Base-by-base conservation (phyloP, 2,329 filamentous ascomycete species). In the Pseudogymnoascus sp. region DNA sequence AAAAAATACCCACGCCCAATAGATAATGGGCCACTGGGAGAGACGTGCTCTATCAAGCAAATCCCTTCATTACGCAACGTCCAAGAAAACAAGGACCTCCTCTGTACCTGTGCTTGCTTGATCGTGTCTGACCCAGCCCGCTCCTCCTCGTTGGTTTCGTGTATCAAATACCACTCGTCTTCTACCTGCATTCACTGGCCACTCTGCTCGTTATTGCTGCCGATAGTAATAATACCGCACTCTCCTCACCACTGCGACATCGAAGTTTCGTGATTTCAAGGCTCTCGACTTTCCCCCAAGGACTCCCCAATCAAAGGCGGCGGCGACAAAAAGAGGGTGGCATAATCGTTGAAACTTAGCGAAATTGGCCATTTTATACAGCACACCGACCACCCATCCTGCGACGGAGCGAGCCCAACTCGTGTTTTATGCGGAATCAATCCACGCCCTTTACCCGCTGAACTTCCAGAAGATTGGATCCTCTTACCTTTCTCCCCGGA, bases 321-420 rank as follows among this genome's bases (percentile, higher is more conserved):
- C 41, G 14, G 41, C 12, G 41, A 46, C 22, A 26, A 46, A 46
- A 46, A n/a, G 41, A 46, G 41, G 11, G 41, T 46, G 41, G 41
- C 41, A 46, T 46, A 46, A 46, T 46, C 12, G 41, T 26, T 46
- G 41, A 46, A 46, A 59, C 53, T 59, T 59, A 59, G 53, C 53
- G 53, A 59, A 59, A 59, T 59, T 59, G 53, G 14, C 53, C 53
- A 59, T 59, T 59, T 59, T 59, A 59, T 37, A 33, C 53, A 59
- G n/a, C 53, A 59, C 28, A 37, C 53, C 16, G 28, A 59, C 53
- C 41, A 46, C 41, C 41, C 41, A 46, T 46, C 41, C 22, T 46
- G 41, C 41, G 41, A 46, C 41, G 26, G 11, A 19, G 19, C 40
- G 22, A 46, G 41, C 41, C 19, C 41, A 46, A 46, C 41, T 46